phyloP scores from a whole-genome alignment of 1,284 basidiomycete genomes.

The Neonothopanus nambi region DNA sequence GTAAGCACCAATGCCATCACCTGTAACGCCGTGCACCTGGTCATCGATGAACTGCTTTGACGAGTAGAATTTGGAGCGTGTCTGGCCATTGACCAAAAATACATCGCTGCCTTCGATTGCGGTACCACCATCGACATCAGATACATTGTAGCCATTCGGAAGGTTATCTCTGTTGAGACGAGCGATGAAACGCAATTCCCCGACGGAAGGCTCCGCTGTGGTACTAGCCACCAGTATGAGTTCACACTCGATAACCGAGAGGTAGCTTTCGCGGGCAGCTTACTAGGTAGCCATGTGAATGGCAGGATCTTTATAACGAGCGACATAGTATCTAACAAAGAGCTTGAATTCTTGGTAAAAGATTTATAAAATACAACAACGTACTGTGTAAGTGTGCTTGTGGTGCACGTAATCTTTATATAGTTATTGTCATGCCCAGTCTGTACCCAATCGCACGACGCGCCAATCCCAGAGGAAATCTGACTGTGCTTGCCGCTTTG shows the following conservation, averaged over 20 bases:
- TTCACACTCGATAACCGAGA: neutral
- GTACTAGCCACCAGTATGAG: constrained; percentile 18
- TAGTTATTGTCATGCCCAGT: constrained; percentile 34
- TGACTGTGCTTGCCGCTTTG: constrained; percentile 29
- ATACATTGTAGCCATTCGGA: constrained; percentile 28
- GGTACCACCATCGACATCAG: constrained; percentile 33
- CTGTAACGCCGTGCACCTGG: constrained; percentile 40
- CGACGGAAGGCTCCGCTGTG: constrained; percentile 34
- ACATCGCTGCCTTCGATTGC: constrained; percentile 43
- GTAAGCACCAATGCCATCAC: constrained; percentile 34
- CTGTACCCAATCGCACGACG: constrained; percentile 29
- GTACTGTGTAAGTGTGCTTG: constrained; percentile 32
- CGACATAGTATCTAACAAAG: constrained; percentile 33
- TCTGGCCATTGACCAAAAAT: constrained; percentile 34
- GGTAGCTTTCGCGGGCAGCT: constrained; percentile 2
- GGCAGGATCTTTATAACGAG: constrained; percentile 31
- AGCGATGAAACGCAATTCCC: constrained; percentile 42
- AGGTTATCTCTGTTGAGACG: constrained; percentile 32
- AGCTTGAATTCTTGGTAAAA: neutral
- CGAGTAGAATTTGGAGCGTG: constrained; percentile 42
- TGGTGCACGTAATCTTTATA: constrained; percentile 34
- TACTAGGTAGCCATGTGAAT: constrained; percentile 39
- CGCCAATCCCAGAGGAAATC: constrained; percentile 35
- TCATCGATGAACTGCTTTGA: constrained; percentile 40
- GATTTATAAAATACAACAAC: constrained; percentile 7